A percentile compares a stretch with the other conserved stretches of the same genome.
Evolutionary conservation across 106 monocot genomes (phyloP).

Genomic region (Hemerocallis citrina): DNA sequence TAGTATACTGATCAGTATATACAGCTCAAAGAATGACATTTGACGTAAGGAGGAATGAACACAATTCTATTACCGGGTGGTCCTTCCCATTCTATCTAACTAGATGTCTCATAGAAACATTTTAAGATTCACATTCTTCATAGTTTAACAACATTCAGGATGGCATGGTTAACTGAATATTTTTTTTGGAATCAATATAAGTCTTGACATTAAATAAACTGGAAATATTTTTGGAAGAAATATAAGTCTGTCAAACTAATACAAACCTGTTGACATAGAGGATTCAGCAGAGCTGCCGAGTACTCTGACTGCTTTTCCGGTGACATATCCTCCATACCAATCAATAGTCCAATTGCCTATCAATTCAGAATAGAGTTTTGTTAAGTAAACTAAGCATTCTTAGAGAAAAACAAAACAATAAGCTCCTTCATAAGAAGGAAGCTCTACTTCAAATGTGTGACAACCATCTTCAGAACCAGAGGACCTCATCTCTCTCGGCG

Average conservation of each 20-base stretch:
- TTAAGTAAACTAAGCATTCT: background rate
- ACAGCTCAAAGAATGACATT: too few species aligned
- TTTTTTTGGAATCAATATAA: too few species aligned
- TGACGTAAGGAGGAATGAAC: too few species aligned
- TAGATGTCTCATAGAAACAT: too few species aligned
- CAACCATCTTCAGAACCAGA: constrained; percentile 86
- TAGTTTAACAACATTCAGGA: too few species aligned
- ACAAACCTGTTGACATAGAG: constrained; percentile 75
- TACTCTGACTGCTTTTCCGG: constrained; percentile 80
- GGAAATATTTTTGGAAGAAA: too few species aligned
- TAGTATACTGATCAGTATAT: too few species aligned
- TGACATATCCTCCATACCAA: constrained; percentile 87
- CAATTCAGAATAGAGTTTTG: background rate
- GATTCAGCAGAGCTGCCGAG: constrained; percentile 62
- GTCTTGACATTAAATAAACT: too few species aligned
- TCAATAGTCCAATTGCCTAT: constrained; percentile 88
- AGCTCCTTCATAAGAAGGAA: background rate
- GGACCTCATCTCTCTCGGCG: constrained; percentile 44
- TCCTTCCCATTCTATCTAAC: too few species aligned
- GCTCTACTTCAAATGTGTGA: constrained; percentile 82
- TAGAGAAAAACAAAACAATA: background rate
- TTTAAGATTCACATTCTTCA: too few species aligned
- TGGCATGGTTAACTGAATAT: too few species aligned
- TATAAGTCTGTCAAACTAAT: background rate
- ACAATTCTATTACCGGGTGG: too few species aligned